A percentile compares a stretch with the other conserved stretches of the same genome.
phyloP scores from a whole-genome alignment of 495 filamentous ascomycete genomes.

The Recurvomyces mirabilis region DNA sequence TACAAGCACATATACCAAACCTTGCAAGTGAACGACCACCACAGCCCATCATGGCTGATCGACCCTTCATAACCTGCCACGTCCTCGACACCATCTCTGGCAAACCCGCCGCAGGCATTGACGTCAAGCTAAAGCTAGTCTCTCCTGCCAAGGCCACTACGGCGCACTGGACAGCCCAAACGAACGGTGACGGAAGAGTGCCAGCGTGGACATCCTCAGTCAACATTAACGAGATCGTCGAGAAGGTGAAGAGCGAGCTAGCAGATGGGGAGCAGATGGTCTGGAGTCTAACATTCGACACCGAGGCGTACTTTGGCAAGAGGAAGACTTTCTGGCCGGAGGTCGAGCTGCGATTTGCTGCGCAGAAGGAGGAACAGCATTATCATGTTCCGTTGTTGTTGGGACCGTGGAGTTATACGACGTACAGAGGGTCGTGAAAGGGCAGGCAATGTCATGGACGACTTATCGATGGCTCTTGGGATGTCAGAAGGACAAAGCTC shows the following conservation, averaged over 20 bases:
- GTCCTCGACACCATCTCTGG: slow-evolving; percentile 59
- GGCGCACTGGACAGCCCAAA: slow-evolving; percentile 50
- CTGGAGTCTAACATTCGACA: slow-evolving; percentile 72
- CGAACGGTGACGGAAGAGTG: slow-evolving; percentile 81
- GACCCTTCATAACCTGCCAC: slow-evolving; percentile 56
- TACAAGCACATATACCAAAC: no score
- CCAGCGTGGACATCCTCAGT: slow-evolving; percentile 56
- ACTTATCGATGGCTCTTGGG: no score
- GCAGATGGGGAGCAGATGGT: slow-evolving; percentile 36
- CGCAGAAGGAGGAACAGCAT: slow-evolving; percentile 45
- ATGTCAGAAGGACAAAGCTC: no score
- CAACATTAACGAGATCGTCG: slow-evolving; percentile 26
- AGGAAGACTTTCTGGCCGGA: slow-evolving; percentile 78
- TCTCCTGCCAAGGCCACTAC: slow-evolving; percentile 25
- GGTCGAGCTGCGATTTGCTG: slow-evolving; percentile 73
- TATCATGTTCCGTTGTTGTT: slow-evolving; percentile 89
- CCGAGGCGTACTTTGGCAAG: slow-evolving; percentile 62
- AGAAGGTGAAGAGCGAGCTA: slow-evolving; percentile 29
- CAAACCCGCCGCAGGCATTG: slow-evolving; percentile 46
- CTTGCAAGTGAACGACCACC: no score
- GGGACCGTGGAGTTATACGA: slow-evolving; percentile 84
- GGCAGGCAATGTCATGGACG: background rate
- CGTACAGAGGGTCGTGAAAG: slow-evolving; percentile 59
- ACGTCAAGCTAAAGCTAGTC: slow-evolving; percentile 44
- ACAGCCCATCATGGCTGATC: slow-evolving; percentile 7